Percentiles rank a stretch among this genome's conserved stretches.
Conservation (phyloP, 441 rosid species). For the Adansonia gregorii region DNA sequence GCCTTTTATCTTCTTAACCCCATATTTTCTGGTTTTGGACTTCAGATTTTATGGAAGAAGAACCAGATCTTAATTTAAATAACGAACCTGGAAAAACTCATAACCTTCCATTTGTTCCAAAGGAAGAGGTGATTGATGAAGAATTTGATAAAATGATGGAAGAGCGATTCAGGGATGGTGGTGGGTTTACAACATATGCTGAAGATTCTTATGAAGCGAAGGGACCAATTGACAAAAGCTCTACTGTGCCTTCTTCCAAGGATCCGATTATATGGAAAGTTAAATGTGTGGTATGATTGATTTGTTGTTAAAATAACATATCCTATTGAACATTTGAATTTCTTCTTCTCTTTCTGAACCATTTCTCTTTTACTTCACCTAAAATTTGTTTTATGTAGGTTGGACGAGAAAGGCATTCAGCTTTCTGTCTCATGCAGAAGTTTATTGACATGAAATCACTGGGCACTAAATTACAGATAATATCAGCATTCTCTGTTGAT, state of each 20-base stretch:
- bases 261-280: slow-evolving; percentile 89
- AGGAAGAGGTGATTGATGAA: slow-evolving; percentile 83
- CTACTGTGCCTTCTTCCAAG: slow-evolving; percentile 47
- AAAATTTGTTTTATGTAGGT: slow-evolving; percentile 49
- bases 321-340: slow-evolving; percentile 9
- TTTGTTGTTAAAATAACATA: not conserved
- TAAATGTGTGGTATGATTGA: slow-evolving; percentile 74
- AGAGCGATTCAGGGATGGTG: slow-evolving; percentile 63
- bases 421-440: slow-evolving; percentile 93
- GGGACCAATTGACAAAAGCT: slow-evolving; percentile 56
- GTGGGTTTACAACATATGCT: slow-evolving; percentile 51
- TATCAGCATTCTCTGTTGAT: slow-evolving; percentile 77
- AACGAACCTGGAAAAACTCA: slow-evolving; percentile 45
- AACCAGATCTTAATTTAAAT: slow-evolving; percentile 45
- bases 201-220: slow-evolving; percentile 64
- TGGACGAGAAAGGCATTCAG: slow-evolving; percentile 65
- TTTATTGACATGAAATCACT: slow-evolving; percentile 69
- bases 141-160: slow-evolving; percentile 89
- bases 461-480: slow-evolving; percentile 60
- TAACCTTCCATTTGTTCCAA: slow-evolving; percentile 59
- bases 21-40: slow-evolving; percentile 23
- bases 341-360: not conserved
- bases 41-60: slow-evolving; percentile 60
- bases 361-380: slow-evolving; percentile 23
- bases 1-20: slow-evolving; percentile 6